Conservation (phyloP, 2,329 filamentous ascomycete genomes). For the Fusarium bactridioides region DNA sequence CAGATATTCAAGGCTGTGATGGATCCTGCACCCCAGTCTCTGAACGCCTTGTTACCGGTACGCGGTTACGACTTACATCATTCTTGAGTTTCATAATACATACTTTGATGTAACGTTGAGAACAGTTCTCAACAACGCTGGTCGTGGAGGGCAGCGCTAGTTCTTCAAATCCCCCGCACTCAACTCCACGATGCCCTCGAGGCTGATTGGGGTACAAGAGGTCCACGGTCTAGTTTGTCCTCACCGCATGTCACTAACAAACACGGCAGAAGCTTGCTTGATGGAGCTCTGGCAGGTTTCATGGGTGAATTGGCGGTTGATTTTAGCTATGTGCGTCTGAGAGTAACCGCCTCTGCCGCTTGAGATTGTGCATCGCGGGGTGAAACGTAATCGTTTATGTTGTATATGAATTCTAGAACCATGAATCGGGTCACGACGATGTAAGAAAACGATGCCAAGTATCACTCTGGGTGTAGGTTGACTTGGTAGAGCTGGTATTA, state of each 20-base stretch:
- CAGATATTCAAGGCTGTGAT: neutral
- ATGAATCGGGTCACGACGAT: neutral
- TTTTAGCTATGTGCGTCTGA: conserved; percentile 1
- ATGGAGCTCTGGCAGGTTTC: conserved; percentile 31
- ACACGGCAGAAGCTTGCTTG: conserved; percentile 10
- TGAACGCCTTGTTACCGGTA: neutral
- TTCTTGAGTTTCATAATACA: conserved; percentile 13
- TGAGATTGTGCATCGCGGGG: conserved; percentile 13
- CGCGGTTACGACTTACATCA: conserved; percentile 16
- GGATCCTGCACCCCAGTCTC: neutral
- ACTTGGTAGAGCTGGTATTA: neutral
- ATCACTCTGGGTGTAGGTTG: neutral
- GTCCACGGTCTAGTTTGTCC: conserved; percentile 8
- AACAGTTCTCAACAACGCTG: conserved; percentile 29
- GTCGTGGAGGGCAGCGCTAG: conserved; percentile 15
- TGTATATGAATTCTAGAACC: conserved; percentile 10
- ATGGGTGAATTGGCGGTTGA: conserved; percentile 2
- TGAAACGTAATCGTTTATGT: conserved; percentile 15
- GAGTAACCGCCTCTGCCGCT: conserved; percentile 10
- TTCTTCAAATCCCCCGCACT: conserved; percentile 36
- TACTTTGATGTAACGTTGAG: conserved; percentile 30
- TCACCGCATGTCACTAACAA: conserved; percentile 40
- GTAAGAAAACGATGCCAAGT: neutral
- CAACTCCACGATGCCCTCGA: conserved; percentile 34
- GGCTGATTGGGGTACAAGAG: conserved; percentile 30